phyloP scores from a whole-genome alignment of 345 rosid species.

The Luvunga scandens region DNA sequence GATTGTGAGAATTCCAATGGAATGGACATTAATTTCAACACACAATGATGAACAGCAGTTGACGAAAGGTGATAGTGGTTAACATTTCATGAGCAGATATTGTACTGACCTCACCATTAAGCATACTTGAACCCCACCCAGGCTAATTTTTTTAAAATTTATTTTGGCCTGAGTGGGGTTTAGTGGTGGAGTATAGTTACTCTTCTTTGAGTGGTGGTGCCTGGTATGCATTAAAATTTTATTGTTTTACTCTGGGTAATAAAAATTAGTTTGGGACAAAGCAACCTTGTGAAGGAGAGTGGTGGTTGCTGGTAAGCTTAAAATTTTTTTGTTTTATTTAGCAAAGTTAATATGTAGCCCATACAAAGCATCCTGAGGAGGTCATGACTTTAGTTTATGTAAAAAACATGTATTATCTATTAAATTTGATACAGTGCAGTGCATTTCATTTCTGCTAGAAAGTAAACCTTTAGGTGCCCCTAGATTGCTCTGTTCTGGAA shows the following conservation, averaged over 20 bases:
- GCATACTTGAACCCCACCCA: too few species aligned
- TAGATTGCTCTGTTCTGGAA: background rate
- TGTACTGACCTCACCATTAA: too few species aligned
- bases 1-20: background rate
- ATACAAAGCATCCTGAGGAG: background rate
- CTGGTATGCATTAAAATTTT: background rate
- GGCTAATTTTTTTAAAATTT: too few species aligned
- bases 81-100: too few species aligned
- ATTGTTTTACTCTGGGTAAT: background rate
- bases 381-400: background rate
- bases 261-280: background rate
- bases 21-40: background rate
- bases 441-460: background rate
- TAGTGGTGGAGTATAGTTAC: too few species aligned
- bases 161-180: too few species aligned
- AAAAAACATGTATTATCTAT: background rate
- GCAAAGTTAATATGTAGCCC: background rate
- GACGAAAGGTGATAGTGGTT: background rate
- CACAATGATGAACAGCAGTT: background rate
- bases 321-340: too few species aligned
- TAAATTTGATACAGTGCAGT: background rate
- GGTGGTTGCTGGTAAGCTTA: background rate
- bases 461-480: background rate
- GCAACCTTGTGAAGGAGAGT: background rate
- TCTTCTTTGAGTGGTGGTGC: background rate